Base-by-base conservation (phyloP, 1,284 basidiomycete species). In the Ganoderma sinense region DNA sequence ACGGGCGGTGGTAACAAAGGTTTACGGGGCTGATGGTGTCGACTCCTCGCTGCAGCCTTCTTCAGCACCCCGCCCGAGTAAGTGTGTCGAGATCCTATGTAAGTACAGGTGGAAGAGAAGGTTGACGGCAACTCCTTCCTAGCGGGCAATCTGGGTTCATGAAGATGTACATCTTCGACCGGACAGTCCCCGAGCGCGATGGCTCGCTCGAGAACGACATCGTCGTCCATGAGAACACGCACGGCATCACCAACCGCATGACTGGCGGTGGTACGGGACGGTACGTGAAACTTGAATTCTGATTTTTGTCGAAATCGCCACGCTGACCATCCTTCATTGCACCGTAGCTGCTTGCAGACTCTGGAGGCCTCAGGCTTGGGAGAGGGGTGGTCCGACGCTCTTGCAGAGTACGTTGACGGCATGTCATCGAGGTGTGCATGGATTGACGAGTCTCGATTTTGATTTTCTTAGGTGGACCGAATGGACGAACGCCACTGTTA, bases 301-400 rank as follows among this genome's bases (percentile, higher is more conserved):
- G n/a, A n/a, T 39, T n/a, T 16, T 14, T 13, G 43, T 18, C 0
- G 20, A 16, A 18, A 26, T 0, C 29, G 13, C 60, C 10, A 62
- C 7, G 2, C 20, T 62, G 4, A 3, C 11, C 5, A n/a, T 23
- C 6, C 20, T 41, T 40, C 16, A 4, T 23, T 36, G 14, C 39
- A 11, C 14, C 11, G 26, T n/a, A 76, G 82, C 7, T 88, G 87
- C 74, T 75, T 87, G n/a, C 85, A 86, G 72, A 84, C 84, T 0
- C 79, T 78, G 7, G 86, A 88, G 71, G 77, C 86, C 31, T 80
- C 80, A 33, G 86, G 86, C 2, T 78, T 88, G 73, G 86, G 86
- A n/a, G 87, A 88, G 78, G 86, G 84, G 73, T 87, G 85, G 86
- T 84, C 83, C 11, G 86, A 88, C 75, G 83, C 85, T 23, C 79